phyloP scores from a whole-genome alignment of 2,329 filamentous ascomycete genomes.

The Pyricularia sp. region DNA sequence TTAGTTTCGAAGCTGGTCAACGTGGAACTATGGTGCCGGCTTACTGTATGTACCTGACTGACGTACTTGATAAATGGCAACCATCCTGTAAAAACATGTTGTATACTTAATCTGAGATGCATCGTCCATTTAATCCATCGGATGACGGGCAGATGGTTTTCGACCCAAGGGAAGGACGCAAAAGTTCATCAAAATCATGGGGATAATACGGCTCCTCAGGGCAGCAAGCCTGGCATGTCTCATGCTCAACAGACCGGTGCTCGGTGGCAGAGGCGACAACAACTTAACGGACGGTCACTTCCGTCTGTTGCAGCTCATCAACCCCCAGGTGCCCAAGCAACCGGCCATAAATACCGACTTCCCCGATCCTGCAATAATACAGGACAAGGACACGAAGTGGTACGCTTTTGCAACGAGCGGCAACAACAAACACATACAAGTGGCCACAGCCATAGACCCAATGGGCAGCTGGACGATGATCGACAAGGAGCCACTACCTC shows the following conservation, averaged over 20 bases:
- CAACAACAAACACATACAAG: conserved; percentile 32
- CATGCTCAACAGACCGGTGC: neutral
- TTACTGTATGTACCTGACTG: neutral
- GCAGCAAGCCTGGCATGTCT: neutral
- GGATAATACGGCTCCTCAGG: neutral
- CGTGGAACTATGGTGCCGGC: neutral
- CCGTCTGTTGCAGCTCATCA: neutral
- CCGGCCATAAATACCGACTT: conserved; percentile 22
- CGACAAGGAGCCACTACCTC: conserved; percentile 42
- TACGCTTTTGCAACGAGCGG: conserved; percentile 41
- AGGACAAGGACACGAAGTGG: conserved; percentile 27
- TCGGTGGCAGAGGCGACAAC: neutral
- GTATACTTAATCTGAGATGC: neutral
- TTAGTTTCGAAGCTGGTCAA: neutral
- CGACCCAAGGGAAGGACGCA: neutral
- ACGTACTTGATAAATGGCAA: neutral
- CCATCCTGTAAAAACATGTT: neutral
- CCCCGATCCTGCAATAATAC: conserved; percentile 35
- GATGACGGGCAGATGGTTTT: neutral
- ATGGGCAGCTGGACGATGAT: conserved; percentile 26
- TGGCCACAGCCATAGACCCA: conserved; percentile 33
- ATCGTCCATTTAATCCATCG: neutral
- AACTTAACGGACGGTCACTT: neutral
- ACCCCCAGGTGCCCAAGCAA: conserved; percentile 2
- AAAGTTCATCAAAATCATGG: neutral